phyloP scores from a whole-genome alignment of 306 rosid genomes.

The Chamaecrista fasciculata region DNA sequence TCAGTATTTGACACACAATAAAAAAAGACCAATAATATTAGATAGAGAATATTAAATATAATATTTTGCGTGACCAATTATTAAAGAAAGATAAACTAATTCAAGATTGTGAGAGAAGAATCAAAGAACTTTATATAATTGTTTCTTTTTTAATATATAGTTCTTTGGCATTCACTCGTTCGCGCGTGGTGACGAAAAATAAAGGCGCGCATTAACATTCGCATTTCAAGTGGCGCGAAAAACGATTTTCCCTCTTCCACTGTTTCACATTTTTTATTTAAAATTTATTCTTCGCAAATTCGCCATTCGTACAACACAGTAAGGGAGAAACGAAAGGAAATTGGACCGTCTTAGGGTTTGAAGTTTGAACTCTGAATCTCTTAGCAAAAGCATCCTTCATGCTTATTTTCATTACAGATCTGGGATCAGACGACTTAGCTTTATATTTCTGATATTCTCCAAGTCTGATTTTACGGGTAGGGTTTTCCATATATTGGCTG shows the following conservation, averaged over 20 bases:
- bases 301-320: not conserved
- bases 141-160: too few species aligned
- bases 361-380: not conserved
- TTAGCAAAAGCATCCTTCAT: not conserved
- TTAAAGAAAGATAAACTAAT: too few species aligned
- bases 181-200: too few species aligned
- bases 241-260: not conserved
- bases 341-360: conserved; percentile 20
- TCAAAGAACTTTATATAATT: too few species aligned
- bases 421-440: not conserved
- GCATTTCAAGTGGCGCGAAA: conserved; percentile 23
- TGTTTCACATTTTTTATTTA: not conserved
- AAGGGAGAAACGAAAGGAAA: not conserved
- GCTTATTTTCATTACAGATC: not conserved
- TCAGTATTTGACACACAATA: too few species aligned
- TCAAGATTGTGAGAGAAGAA: too few species aligned
- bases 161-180: too few species aligned
- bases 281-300: not conserved
- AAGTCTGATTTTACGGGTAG: not conserved
- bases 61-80: too few species aligned
- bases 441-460: not conserved
- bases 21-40: too few species aligned
- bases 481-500: not conserved
- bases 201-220: not conserved
- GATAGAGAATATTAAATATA: too few species aligned